Conservation (phyloP, 352 stramenopile species). For the Globisporangium okanoganense region DNA sequence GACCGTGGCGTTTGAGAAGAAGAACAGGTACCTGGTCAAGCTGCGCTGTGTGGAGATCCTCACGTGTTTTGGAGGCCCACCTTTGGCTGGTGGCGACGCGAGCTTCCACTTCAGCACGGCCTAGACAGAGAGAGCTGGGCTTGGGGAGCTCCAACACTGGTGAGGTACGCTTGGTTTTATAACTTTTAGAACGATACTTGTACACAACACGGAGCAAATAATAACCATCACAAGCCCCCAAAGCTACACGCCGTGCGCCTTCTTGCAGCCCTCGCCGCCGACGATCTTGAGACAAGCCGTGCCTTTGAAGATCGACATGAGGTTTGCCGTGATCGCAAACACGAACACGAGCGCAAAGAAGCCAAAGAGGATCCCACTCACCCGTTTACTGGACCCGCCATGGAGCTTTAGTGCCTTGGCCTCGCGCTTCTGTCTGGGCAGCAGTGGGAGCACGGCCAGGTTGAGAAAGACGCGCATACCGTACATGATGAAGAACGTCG, state of each 20-base stretch:
- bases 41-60: constrained; percentile 26
- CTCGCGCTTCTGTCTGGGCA: constrained; percentile 48
- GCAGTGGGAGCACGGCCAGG: constrained; percentile 39
- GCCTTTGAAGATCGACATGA: constrained; percentile 54
- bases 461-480: constrained; percentile 40
- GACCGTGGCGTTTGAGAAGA: constrained; percentile 31
- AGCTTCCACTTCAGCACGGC: constrained; percentile 21
- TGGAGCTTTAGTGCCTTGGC: constrained; percentile 49
- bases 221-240: not conserved
- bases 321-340: constrained; percentile 42
- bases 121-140: not conserved
- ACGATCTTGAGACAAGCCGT: constrained; percentile 57
- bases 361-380: constrained; percentile 31
- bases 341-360: constrained; percentile 43
- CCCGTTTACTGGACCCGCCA: constrained; percentile 35
- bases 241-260: not conserved
- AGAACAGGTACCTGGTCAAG: constrained; percentile 26
- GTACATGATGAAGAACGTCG: constrained; percentile 54
- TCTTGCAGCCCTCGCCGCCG: constrained; percentile 49
- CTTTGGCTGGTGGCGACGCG: not conserved
- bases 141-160: not conserved
- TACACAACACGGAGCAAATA: not conserved
- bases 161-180: not conserved
- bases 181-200: not conserved
- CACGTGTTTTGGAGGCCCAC: constrained; percentile 20